Evolutionary conservation across 495 filamentous ascomycete genomes (phyloP), one percentile per base, ranked within the genome.

Genomic region (Recurvomyces mirabilis): DNA sequence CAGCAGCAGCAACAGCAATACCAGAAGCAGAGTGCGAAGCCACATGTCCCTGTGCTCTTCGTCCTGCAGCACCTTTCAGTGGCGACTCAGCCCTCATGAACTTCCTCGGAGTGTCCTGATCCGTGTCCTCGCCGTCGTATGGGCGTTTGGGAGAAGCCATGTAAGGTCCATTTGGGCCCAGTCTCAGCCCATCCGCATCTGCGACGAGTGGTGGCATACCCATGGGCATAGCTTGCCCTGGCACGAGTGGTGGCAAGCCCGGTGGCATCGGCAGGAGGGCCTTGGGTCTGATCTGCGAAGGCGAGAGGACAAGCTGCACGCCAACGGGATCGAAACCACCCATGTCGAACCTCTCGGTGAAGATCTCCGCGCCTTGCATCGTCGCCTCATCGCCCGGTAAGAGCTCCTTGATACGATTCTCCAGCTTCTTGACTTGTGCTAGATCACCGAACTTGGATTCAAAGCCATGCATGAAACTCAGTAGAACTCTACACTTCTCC

Each of bases 391-490:
- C 68, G 18, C 76, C 77, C 14, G 85, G 80, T 59, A 82, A 96
- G 1, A 95, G 70, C 58, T 94, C 87, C 18, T 73, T 70, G 89
- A 96, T 95, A 22, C 91, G 81, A 57, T 75, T 81, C 59, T 98
- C 91, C 21, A 98, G 67, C 58, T 91, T 91, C 52, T 77, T 75
- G 28, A 98, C 80, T 57, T 94, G 86, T 15, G 77, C 70, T 0
- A 95, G 71, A 57, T 98, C 93, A 32, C 93, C 91, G 55, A 86
- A 96, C 34, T 83, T 73, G n/a, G 84, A 82, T 63, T 96, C 89
- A 58, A 93, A 95, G 42, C 85, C 78, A 60, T 98, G 87, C 54
- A 98, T 88, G 62, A 82, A 95, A 1, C 75, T 67, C 46, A 88
- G 93, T 1, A 98, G 74, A 3, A 79, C 77, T 56, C 93, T 93